Percentiles rank a stretch among this genome's conserved stretches.
Evolutionary conservation across 2,329 filamentous ascomycete species (phyloP).

Genomic region (Colletotrichum navitas): DNA sequence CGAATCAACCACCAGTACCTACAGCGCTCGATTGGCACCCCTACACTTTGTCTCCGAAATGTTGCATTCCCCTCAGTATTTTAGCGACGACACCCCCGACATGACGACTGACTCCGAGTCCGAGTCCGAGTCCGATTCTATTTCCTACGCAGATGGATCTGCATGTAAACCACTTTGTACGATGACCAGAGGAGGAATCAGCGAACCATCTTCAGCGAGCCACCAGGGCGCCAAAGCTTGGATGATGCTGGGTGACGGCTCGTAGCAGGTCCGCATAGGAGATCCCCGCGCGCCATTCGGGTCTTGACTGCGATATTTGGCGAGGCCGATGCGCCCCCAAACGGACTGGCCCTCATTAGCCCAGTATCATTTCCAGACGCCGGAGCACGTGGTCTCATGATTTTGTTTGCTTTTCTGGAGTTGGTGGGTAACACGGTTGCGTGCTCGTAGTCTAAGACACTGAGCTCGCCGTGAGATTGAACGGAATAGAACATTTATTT

Average conservation of each 20-base stretch:
- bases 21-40: conserved; percentile 45
- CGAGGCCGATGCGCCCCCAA: conserved; percentile 48
- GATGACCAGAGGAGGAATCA: conserved; percentile 42
- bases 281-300: conserved; percentile 49
- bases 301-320: conserved; percentile 46
- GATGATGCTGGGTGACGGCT: conserved; percentile 61
- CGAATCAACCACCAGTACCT: conserved; percentile 36
- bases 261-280: conserved; percentile 57
- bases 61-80: conserved; percentile 49
- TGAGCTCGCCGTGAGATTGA: conserved; percentile 30
- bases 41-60: conserved; percentile 58
- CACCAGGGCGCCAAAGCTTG: conserved; percentile 51
- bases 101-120: conserved; percentile 48
- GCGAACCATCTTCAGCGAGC: conserved; percentile 45
- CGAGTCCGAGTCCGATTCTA: conserved; percentile 3
- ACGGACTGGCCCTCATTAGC: conserved; percentile 55
- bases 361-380: conserved; percentile 8
- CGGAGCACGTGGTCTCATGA: not conserved
- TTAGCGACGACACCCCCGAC: conserved; percentile 53
- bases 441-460: conserved; percentile 28
- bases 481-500: not conserved
- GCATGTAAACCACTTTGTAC: conserved; percentile 38
- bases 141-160: conserved; percentile 49
- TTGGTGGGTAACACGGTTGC: conserved; percentile 11
- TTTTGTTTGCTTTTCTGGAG: not conserved